phyloP scores from a whole-genome alignment of 192 early-diverging fungal species.

The Chytriomyces sp. region DNA sequence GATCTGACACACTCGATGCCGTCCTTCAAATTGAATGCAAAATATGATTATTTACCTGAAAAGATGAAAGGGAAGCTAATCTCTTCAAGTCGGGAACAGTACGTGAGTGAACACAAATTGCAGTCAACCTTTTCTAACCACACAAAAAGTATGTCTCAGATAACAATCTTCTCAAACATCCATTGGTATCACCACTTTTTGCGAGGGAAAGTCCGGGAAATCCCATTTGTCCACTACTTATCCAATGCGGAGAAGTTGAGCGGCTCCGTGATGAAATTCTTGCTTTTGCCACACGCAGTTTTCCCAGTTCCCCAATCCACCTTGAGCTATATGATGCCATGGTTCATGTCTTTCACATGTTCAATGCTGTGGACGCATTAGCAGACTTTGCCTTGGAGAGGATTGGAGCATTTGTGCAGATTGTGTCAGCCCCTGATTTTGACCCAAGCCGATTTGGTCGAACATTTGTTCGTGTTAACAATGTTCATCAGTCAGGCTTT shows the following conservation, averaged over 20 bases:
- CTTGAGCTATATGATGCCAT: conserved; percentile 52
- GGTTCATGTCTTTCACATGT: conserved; percentile 49
- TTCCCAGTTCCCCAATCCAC: conserved; percentile 30
- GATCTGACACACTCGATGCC: conserved; percentile 57
- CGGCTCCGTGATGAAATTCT: conserved; percentile 53
- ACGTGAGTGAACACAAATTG: conserved; percentile 24
- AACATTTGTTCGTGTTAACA: neutral
- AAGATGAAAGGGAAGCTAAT: conserved; percentile 36
- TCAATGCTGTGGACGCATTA: conserved; percentile 20
- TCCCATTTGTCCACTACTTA: conserved; percentile 45
- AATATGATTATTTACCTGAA: conserved; percentile 42
- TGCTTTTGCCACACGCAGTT: conserved; percentile 27
- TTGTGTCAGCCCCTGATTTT: neutral
- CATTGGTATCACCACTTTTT: conserved; percentile 48
- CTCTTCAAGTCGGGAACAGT: conserved; percentile 23
- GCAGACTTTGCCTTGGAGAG: conserved; percentile 17
- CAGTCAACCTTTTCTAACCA: neutral
- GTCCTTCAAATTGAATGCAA: conserved; percentile 37
- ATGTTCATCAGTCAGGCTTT: neutral
- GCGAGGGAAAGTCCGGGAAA: conserved; percentile 26
- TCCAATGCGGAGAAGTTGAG: conserved; percentile 52
- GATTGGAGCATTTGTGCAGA: conserved; percentile 11
- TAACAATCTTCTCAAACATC: conserved; percentile 38
- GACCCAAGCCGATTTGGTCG: neutral
- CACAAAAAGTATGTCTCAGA: conserved; percentile 24